A percentile compares a stretch with the other conserved stretches of the same genome.
Evolutionary conservation across 2,329 filamentous ascomycete genomes (phyloP).

Genomic region (Botrytis tulipae): DNA sequence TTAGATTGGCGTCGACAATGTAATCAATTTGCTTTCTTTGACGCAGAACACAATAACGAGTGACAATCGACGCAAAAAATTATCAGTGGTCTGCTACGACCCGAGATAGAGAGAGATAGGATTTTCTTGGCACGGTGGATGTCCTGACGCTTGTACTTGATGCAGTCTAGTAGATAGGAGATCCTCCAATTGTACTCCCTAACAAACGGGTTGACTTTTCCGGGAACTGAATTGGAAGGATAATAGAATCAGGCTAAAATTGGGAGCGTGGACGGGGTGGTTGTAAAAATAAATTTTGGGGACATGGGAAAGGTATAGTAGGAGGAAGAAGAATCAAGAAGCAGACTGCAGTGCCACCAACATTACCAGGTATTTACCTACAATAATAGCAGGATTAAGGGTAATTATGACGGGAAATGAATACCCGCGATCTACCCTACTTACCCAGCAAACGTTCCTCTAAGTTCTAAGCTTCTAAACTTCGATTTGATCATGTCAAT

Average conservation of each 20-base stretch:
- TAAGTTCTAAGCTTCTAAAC: conserved; percentile 1
- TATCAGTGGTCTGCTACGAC: not conserved
- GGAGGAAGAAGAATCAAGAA: not conserved
- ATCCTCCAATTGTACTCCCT: not conserved
- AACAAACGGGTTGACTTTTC: not conserved
- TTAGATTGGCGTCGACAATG: conserved; percentile 8
- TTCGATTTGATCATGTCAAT: conserved; percentile 8
- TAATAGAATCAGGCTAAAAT: not conserved
- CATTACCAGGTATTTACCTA: not conserved
- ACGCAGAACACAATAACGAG: conserved; percentile 9
- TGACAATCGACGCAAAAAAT: not conserved
- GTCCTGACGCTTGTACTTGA: conserved; percentile 5
- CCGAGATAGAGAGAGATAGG: not conserved
- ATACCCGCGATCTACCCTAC: not conserved
- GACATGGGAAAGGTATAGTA: not conserved
- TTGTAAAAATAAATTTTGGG: not conserved
- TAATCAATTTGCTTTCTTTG: conserved; percentile 9
- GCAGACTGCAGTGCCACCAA: conserved; percentile 2
- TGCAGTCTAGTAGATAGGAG: conserved; percentile 2
- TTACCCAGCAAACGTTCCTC: not conserved
- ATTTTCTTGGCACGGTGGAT: conserved; percentile 8
- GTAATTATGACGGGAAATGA: not conserved
- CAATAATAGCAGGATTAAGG: not conserved
- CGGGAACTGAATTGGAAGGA: not conserved
- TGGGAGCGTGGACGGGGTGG: not conserved